phyloP scores from a whole-genome alignment of 192 early-diverging fungal genomes.

The Lunasporangiospora selenospora region DNA sequence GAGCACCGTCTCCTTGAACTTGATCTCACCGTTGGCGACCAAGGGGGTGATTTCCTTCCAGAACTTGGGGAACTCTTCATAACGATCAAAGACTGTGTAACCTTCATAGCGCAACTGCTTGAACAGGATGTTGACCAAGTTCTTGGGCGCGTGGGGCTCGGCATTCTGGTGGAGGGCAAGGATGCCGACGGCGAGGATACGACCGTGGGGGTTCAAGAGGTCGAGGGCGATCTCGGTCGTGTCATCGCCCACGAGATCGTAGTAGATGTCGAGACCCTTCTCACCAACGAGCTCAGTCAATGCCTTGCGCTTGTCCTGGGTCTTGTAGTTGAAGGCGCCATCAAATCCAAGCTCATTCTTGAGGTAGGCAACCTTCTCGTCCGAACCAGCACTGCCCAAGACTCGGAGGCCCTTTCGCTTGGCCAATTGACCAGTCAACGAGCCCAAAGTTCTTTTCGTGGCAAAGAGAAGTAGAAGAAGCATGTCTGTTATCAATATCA shows the following conservation, averaged over 20 bases:
- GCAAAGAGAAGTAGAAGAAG: not conserved
- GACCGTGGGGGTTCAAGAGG: constrained; percentile 22
- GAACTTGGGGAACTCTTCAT: constrained; percentile 14
- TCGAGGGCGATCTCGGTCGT: constrained; percentile 22
- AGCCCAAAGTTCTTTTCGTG: constrained; percentile 64
- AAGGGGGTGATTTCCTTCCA: constrained; percentile 23
- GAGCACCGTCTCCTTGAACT: constrained; percentile 9
- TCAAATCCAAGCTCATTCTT: constrained; percentile 77
- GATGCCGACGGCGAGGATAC: constrained; percentile 14
- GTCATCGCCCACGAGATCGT: constrained; percentile 78
- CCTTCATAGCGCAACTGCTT: constrained; percentile 40
- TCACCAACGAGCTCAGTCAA: constrained; percentile 10
- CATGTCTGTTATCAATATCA: not conserved
- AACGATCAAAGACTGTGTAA: constrained; percentile 17
- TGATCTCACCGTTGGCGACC: constrained; percentile 33
- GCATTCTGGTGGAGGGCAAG: constrained; percentile 17
- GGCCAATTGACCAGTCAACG: constrained; percentile 78
- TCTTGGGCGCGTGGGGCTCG: constrained; percentile 6
- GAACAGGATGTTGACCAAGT: constrained; percentile 20
- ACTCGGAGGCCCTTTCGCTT: constrained; percentile 81
- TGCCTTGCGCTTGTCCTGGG: constrained; percentile 30
- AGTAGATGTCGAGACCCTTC: constrained; percentile 80
- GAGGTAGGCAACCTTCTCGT: constrained; percentile 85
- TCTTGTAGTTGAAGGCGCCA: constrained; percentile 95
- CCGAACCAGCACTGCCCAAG: constrained; percentile 83